phyloP scores from a whole-genome alignment of 2,329 filamentous ascomycete genomes.

The Aspergillus bombycis region DNA sequence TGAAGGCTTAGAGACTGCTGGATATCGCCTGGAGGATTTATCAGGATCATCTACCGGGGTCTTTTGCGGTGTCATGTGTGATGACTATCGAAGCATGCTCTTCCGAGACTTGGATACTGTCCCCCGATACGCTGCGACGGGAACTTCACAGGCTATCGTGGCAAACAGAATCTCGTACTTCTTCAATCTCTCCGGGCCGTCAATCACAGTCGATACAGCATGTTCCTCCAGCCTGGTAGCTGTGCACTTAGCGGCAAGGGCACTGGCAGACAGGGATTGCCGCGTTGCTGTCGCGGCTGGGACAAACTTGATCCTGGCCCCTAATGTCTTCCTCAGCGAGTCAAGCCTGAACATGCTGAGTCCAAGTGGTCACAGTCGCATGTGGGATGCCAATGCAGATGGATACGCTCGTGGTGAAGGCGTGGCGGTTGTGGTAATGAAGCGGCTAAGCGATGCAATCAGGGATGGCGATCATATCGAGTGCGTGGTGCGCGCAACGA shows the following conservation, averaged over 20 bases:
- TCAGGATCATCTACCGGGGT: slow-evolving; percentile 31
- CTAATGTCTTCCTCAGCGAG: no score
- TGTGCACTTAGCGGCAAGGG: no score
- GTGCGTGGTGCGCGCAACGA: slow-evolving; percentile 39
- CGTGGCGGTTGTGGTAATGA: slow-evolving; percentile 54
- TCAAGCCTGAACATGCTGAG: no score
- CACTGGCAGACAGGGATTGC: no score
- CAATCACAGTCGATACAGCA: no score
- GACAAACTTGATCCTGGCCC: no score
- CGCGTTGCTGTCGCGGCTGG: no score
- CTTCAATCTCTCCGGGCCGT: no score
- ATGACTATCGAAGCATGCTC: slow-evolving; percentile 47
- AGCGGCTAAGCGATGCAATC: slow-evolving; percentile 53
- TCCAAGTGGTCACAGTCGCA: no score
- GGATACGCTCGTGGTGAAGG: slow-evolving; percentile 60
- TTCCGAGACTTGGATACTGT: slow-evolving; percentile 55
- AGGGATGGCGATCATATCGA: slow-evolving; percentile 50
- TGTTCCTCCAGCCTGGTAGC: no score
- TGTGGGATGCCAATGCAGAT: slow-evolving; percentile 43
- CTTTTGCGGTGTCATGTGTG: slow-evolving; percentile 32
- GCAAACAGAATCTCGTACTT: no score
- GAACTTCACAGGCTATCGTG: no score
- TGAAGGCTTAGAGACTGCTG: slow-evolving; percentile 28
- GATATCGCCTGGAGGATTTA: slow-evolving; percentile 26
- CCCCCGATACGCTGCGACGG: slow-evolving; percentile 38